These are phyloP conservation scores for Ophidiomyces ophidiicola DNA, from an alignment of 2,329 filamentous ascomycete species.

Conservation along the genomic window DNA sequence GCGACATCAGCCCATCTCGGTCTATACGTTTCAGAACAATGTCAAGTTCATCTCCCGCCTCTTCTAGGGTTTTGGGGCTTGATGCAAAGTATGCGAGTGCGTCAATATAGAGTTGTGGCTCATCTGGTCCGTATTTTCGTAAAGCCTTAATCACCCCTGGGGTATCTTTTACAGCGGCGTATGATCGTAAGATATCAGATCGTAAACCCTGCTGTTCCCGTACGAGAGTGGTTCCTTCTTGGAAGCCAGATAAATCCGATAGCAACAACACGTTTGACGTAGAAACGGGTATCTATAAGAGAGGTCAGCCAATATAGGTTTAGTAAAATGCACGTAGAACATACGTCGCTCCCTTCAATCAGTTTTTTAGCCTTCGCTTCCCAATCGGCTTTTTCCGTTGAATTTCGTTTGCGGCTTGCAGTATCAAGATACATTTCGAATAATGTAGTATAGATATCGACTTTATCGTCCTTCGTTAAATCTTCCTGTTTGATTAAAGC, in stretches of 20 bases:
- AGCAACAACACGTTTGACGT: conserved; percentile 88
- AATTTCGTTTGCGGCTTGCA: conserved; percentile 59
- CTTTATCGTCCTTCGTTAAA: conserved; percentile 60
- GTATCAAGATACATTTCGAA: conserved; percentile 98
- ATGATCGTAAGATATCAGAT: conserved; percentile 94
- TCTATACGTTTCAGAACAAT: conserved; percentile 75
- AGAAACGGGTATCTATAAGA: conserved; percentile 57
- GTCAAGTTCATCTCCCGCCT: conserved; percentile 77
- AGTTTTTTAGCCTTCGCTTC: conserved; percentile 80
- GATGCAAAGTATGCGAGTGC: conserved; percentile 90
- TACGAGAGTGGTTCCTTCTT: conserved; percentile 79
- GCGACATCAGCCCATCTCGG: conserved; percentile 82
- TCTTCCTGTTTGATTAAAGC: conserved; percentile 63
- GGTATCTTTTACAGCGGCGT: conserved; percentile 85
- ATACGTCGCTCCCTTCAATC: conserved; percentile 63
- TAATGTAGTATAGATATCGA: conserved; percentile 83
- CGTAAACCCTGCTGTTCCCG: conserved; percentile 84
- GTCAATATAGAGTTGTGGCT: conserved; percentile 83
- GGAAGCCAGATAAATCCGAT: conserved; percentile 82
- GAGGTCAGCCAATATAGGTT: neutral
- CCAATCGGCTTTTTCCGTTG: conserved; percentile 61
- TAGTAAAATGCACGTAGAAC: conserved; percentile 10
- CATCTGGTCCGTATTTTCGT: conserved; percentile 78
- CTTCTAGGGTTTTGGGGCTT: conserved; percentile 64
- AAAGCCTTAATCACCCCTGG: conserved; percentile 79